Conservation (phyloP, 2,329 filamentous ascomycete genomes). For the Nigrograna mackinnonii region DNA sequence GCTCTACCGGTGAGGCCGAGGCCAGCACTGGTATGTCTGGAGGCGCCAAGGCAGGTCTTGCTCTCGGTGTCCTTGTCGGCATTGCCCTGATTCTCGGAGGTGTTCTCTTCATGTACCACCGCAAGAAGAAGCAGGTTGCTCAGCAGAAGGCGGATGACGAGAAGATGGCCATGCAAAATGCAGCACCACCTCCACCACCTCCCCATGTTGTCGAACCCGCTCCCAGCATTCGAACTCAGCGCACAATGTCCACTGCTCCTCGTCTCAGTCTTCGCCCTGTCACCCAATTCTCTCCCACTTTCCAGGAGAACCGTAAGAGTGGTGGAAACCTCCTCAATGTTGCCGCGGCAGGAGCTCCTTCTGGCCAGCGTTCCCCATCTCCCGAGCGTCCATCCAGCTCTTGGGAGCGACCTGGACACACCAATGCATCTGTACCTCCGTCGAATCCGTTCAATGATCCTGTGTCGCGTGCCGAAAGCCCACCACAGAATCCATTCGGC, state of each 20-base stretch:
- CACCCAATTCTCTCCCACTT: constrained; percentile 78
- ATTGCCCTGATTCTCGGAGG: constrained; percentile 69
- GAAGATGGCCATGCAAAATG: constrained; percentile 38
- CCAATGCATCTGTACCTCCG: constrained; percentile 50
- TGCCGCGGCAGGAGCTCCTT: constrained; percentile 29
- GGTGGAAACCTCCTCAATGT: constrained; percentile 38
- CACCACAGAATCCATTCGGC: constrained; percentile 65
- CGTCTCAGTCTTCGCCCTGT: constrained; percentile 82
- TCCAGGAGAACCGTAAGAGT: constrained; percentile 51
- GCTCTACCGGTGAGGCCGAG: constrained; percentile 24
- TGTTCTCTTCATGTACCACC: constrained; percentile 72
- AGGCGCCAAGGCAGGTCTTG: constrained; percentile 76
- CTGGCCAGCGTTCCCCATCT: constrained; percentile 19
- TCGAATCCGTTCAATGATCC: constrained; percentile 72
- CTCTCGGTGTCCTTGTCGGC: constrained; percentile 76
- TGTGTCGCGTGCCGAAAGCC: constrained; percentile 30
- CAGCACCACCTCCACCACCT: constrained; percentile 27
- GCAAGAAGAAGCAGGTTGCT: constrained; percentile 68
- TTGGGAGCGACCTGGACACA: constrained; percentile 44
- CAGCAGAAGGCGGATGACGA: constrained; percentile 42
- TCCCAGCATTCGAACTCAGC: constrained; percentile 46
- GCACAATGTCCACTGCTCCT: constrained; percentile 65
- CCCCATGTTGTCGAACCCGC: constrained; percentile 19
- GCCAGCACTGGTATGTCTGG: constrained; percentile 45
- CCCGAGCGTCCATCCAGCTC: constrained; percentile 31